Percentiles rank a stretch among this genome's conserved stretches.
phyloP scores from a whole-genome alignment of 176 grass and related monocot genomes.

The Triticum dicoccoides region DNA sequence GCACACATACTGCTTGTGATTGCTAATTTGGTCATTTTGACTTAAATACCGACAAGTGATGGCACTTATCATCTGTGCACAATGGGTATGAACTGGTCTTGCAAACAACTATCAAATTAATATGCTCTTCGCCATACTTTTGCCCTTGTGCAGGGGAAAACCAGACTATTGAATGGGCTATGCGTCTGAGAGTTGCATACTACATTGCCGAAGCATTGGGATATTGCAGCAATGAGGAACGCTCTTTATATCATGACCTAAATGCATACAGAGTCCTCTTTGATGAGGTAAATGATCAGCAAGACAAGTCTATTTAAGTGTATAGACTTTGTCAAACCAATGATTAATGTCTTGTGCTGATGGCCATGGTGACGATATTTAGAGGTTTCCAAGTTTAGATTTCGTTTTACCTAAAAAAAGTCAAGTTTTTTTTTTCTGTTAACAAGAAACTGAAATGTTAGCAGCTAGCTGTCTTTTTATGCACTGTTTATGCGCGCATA shows the following conservation, averaged over 20 bases:
- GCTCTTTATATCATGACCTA: slow-evolving; percentile 89
- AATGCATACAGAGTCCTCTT: slow-evolving; percentile 97
- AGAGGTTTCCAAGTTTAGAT: neutral
- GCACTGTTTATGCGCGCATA: neutral
- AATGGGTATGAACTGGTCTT: neutral
- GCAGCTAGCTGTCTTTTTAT: neutral
- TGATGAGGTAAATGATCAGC: slow-evolving; percentile 66
- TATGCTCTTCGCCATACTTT: slow-evolving; percentile 17
- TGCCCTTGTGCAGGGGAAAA: slow-evolving; percentile 76
- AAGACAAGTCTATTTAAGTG: slow-evolving; percentile 3
- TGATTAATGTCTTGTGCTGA: neutral
- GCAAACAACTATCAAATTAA: neutral
- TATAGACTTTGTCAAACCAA: neutral
- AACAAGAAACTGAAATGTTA: neutral
- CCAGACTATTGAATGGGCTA: slow-evolving; percentile 91
- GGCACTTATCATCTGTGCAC: neutral
- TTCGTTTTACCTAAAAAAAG: neutral
- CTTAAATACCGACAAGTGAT: neutral
- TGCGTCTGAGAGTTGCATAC: slow-evolving; percentile 84
- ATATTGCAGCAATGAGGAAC: slow-evolving; percentile 65
- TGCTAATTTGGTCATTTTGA: neutral
- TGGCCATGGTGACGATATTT: slow-evolving; percentile 2
- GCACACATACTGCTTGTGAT: neutral
- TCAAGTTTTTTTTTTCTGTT: neutral
- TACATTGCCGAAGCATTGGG: slow-evolving; percentile 93